Evolutionary conservation across 371 early-diverging fungal species (phyloP).

Genomic region (Nematocida sp.): DNA sequence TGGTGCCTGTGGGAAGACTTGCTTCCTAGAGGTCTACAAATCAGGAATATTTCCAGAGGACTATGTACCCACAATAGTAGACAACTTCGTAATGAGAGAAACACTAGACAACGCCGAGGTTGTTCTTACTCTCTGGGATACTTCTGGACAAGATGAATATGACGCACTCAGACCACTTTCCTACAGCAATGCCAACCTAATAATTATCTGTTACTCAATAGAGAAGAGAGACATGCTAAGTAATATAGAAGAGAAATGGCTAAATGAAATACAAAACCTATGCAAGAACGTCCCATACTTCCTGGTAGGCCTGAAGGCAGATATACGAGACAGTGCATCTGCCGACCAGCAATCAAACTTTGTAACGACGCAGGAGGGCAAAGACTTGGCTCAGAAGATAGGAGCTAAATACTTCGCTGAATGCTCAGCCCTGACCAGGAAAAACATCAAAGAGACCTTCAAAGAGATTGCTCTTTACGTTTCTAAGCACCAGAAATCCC

Average conservation of each 20-base stretch:
- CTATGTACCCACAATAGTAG: slow-evolving; percentile 66
- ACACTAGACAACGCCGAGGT: slow-evolving; percentile 52
- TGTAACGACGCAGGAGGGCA: slow-evolving; percentile 59
- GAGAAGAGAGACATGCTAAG: slow-evolving; percentile 63
- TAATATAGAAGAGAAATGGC: slow-evolving; percentile 65
- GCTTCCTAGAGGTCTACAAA: slow-evolving; percentile 65
- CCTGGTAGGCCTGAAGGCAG: slow-evolving; percentile 64
- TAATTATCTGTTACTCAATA: slow-evolving; percentile 65
- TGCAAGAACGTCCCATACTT: slow-evolving; percentile 62
- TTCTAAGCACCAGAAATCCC: slow-evolving; percentile 23
- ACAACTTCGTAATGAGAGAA: slow-evolving; percentile 64
- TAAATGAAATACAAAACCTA: slow-evolving; percentile 64
- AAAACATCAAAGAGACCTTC: slow-evolving; percentile 64
- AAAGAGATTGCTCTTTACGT: slow-evolving; percentile 58
- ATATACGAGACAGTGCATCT: slow-evolving; percentile 57
- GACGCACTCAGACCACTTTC: slow-evolving; percentile 65
- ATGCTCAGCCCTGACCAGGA: slow-evolving; percentile 62
- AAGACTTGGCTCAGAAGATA: slow-evolving; percentile 57
- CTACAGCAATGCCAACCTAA: slow-evolving; percentile 64
- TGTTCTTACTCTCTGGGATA: slow-evolving; percentile 65
- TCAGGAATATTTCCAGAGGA: slow-evolving; percentile 64
- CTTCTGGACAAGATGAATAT: slow-evolving; percentile 66
- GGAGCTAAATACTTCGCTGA: slow-evolving; percentile 62
- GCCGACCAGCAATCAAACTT: slow-evolving; percentile 40
- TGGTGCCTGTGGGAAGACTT: slow-evolving; percentile 66